Evolutionary conservation across 2,329 filamentous ascomycete species (phyloP).

Genomic region (Botryotinia calthae): DNA sequence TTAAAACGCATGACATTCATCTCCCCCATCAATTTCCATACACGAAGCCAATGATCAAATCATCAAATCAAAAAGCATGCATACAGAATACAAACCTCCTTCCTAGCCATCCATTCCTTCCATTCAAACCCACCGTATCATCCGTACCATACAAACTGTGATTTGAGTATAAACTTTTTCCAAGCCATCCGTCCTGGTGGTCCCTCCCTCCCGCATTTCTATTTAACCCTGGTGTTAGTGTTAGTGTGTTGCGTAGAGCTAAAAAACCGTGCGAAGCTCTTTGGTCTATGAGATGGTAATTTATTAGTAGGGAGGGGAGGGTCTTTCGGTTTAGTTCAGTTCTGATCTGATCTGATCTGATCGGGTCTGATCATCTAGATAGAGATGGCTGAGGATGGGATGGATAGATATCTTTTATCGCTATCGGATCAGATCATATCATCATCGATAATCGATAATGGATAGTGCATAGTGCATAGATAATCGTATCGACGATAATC

Average conservation of each 20-base stretch:
- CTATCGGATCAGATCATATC: neutral
- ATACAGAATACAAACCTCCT: no score
- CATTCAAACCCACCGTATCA: no score
- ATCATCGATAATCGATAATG: neutral
- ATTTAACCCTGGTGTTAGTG: neutral
- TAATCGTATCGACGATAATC: neutral
- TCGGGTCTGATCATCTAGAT: no score
- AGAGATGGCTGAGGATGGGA: no score
- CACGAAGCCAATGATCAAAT: neutral
- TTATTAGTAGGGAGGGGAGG: neutral
- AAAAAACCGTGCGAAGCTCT: neutral
- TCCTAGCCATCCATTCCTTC: fast-evolving
- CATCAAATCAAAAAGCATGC: neutral
- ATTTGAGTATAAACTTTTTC: neutral
- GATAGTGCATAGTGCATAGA: no score
- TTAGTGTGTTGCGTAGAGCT: neutral
- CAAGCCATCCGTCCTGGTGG: neutral
- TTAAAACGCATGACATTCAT: neutral
- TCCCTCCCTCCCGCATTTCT: neutral
- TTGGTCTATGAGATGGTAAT: neutral
- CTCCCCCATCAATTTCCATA: neutral
- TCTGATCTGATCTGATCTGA: no score
- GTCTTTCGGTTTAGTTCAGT: neutral
- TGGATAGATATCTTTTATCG: neutral
- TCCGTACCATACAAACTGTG: neutral